A percentile compares a stretch with the other conserved stretches of the same genome.
Evolutionary conservation across 2,329 filamentous ascomycete genomes (phyloP).

Genomic region (Fusarium graminum): DNA sequence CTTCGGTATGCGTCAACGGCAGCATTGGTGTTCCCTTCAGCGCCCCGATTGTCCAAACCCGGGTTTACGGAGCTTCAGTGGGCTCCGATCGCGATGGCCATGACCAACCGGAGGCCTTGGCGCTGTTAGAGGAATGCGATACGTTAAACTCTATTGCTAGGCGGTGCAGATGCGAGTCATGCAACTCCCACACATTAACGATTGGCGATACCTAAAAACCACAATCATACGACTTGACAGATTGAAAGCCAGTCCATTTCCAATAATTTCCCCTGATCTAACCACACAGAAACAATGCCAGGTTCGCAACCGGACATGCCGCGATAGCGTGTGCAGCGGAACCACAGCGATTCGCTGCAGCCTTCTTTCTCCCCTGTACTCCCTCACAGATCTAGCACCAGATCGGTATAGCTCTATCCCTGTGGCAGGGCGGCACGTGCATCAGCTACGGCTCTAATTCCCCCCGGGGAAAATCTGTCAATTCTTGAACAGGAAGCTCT

Average conservation of each 20-base stretch:
- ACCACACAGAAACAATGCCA: not conserved
- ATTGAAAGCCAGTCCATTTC: not conserved
- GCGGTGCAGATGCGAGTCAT: not conserved
- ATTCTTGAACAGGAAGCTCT: slow-evolving; percentile 1
- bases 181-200: not conserved
- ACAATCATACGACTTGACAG: not conserved
- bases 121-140: not conserved
- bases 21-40: too few species aligned
- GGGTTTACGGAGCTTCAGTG: not conserved
- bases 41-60: too few species aligned
- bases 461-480: slow-evolving; percentile 19
- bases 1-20: too few species aligned
- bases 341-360: slow-evolving; percentile 5
- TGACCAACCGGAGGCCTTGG: not conserved
- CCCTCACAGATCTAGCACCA: not conserved
- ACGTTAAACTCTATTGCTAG: not conserved
- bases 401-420: slow-evolving; percentile 6
- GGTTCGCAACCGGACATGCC: slow-evolving; percentile 14
- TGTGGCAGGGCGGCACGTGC: slow-evolving; percentile 29
- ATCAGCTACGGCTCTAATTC: not conserved
- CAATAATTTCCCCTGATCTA: not conserved
- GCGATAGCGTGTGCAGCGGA: slow-evolving; percentile 6
- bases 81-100: not conserved
- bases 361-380: not conserved
- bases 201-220: not conserved